Evolutionary conservation across 768 basidiomycete species (phyloP).

Genomic region (Calocybe gangraenosa): DNA sequence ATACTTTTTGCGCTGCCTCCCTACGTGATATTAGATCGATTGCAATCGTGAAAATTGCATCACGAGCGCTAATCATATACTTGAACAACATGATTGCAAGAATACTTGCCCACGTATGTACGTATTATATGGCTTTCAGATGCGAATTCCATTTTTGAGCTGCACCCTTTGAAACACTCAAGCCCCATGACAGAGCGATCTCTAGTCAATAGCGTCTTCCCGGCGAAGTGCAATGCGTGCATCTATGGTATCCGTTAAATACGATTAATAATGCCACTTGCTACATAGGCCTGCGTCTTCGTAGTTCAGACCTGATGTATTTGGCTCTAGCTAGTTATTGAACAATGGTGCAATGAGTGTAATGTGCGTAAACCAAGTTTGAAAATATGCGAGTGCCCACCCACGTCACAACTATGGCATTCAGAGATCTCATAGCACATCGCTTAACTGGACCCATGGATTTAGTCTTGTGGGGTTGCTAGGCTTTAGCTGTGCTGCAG

Average conservation of each 20-base stretch:
- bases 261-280: too few relatives aligned
- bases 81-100: conserved; percentile 30
- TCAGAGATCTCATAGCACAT: too few relatives aligned
- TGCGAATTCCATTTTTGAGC: not conserved
- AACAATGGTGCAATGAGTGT: too few relatives aligned
- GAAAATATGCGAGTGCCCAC: too few relatives aligned
- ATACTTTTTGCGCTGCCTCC: not conserved
- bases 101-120: conserved; percentile 34
- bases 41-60: conserved; percentile 37
- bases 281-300: too few relatives aligned
- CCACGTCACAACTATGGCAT: too few relatives aligned
- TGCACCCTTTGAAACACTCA: conserved; percentile 3
- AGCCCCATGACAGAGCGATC: conserved; percentile 13
- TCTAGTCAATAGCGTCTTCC: conserved; percentile 6
- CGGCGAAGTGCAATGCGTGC: conserved; percentile 9
- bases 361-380: too few relatives aligned
- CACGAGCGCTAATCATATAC: conserved; percentile 33
- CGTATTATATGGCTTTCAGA: conserved; percentile 1
- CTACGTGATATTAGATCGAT: conserved; percentile 36
- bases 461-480: too few relatives aligned
- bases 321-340: too few relatives aligned
- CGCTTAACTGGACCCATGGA: too few relatives aligned
- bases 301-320: too few relatives aligned
- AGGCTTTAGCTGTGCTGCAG: too few relatives aligned
- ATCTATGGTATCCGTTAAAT: conserved; percentile 12